These are phyloP conservation scores for Melampsora larici-populina DNA, from an alignment of 1,284 basidiomycete species.

Conservation along the genomic window DNA sequence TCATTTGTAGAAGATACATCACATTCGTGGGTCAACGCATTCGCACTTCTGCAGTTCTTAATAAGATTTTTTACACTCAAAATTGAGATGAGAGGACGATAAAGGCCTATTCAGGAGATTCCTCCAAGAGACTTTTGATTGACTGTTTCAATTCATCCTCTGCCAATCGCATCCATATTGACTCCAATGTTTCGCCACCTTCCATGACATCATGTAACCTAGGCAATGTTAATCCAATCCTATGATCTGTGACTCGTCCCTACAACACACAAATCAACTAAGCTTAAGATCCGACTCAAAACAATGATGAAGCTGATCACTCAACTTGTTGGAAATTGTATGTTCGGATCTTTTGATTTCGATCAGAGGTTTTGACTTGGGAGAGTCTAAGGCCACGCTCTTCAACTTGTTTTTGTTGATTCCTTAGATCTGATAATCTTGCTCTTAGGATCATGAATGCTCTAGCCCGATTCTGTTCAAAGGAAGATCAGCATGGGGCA, in stretches of 20 bases:
- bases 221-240: conserved; percentile 72
- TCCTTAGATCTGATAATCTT: conserved; percentile 73
- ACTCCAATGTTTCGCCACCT: conserved; percentile 66
- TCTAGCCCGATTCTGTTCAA: conserved; percentile 70
- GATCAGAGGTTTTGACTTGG: conserved; percentile 73
- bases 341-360: conserved; percentile 88
- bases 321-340: conserved; percentile 81
- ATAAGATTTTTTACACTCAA: too few species aligned
- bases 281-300: background rate
- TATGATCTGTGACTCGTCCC: conserved; percentile 88
- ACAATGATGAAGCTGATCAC: background rate
- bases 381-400: conserved; percentile 67
- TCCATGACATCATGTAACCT: conserved; percentile 73
- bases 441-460: conserved; percentile 82
- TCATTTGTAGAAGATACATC: too few species aligned
- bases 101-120: background rate
- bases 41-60: too few species aligned
- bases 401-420: conserved; percentile 67
- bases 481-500: background rate
- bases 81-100: too few species aligned
- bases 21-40: too few species aligned
- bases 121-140: background rate
- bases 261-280: conserved; percentile 51
- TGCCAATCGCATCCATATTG: conserved; percentile 59
- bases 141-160: conserved; percentile 1